Percentiles rank a stretch among this genome's conserved stretches.
Evolutionary conservation across 768 basidiomycete species (phyloP).

Genomic region (Hypholoma sublateritium): DNA sequence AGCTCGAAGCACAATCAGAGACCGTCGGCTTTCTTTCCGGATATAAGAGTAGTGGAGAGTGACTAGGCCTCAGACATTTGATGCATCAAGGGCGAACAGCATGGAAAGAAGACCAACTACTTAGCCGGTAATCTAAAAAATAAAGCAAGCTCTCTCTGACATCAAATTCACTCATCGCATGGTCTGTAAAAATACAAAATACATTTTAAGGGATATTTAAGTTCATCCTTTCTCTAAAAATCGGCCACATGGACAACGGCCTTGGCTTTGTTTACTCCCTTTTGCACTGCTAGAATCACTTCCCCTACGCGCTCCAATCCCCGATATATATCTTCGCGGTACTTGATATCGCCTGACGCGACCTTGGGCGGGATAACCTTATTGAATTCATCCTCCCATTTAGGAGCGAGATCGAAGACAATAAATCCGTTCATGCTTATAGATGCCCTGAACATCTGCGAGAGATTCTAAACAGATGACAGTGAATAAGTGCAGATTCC

Average conservation of each 20-base stretch:
- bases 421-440: constrained; percentile 38
- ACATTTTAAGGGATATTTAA: too few species aligned
- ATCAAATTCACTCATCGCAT: too few species aligned
- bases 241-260: constrained; percentile 30
- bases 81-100: too few species aligned
- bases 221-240: constrained; percentile 4
- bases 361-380: constrained; percentile 36
- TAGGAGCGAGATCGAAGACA: constrained; percentile 16
- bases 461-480: constrained; percentile 29
- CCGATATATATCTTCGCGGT: constrained; percentile 39
- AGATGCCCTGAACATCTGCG: constrained; percentile 36
- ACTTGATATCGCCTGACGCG: constrained; percentile 43
- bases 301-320: constrained; percentile 41
- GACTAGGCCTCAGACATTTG: too few species aligned
- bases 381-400: constrained; percentile 41
- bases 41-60: too few species aligned
- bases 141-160: too few species aligned
- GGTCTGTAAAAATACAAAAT: too few species aligned
- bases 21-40: too few species aligned
- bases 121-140: too few species aligned
- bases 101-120: too few species aligned
- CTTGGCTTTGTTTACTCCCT: constrained; percentile 30
- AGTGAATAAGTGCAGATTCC: too few species aligned
- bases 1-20: too few species aligned
- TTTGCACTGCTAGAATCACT: constrained; percentile 27